Evolutionary conservation across 2,329 filamentous ascomycete genomes (phyloP).

Genomic region (Aspergillus sp.): DNA sequence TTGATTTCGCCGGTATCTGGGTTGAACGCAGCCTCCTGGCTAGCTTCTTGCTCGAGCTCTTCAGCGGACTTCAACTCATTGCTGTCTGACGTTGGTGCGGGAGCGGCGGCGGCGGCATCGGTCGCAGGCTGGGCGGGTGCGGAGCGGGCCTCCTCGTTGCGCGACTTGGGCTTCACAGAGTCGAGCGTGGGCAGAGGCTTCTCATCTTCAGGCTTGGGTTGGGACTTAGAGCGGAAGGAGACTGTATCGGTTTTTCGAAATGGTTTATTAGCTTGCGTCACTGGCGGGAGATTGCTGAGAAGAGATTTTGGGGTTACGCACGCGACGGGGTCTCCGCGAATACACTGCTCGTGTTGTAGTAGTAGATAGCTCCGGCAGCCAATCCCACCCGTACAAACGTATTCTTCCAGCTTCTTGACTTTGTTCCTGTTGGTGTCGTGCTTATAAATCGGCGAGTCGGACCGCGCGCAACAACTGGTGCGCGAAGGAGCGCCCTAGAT

Average conservation of each 20-base stretch:
- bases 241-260: conserved; percentile 23
- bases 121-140: not conserved
- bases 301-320: conserved; percentile 49
- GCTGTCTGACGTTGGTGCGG: conserved; percentile 14
- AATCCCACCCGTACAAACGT: conserved; percentile 71
- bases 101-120: not conserved
- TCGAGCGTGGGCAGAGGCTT: conserved; percentile 65
- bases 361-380: conserved; percentile 78
- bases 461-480: conserved; percentile 32
- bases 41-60: conserved; percentile 75
- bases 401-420: conserved; percentile 80
- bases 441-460: conserved; percentile 53
- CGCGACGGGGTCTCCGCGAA: conserved; percentile 81
- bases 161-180: conserved; percentile 60
- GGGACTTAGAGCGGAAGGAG: conserved; percentile 30
- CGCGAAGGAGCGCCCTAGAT: conserved; percentile 46
- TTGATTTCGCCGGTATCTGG: conserved; percentile 99
- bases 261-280: conserved; percentile 5
- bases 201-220: conserved; percentile 36
- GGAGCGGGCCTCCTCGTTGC: conserved; percentile 27
- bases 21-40: conserved; percentile 90
- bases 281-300: conserved; percentile 10
- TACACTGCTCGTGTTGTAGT: conserved; percentile 84
- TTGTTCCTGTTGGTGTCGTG: conserved; percentile 58
- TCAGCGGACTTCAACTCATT: conserved; percentile 43